phyloP scores from a whole-genome alignment of 805 yeast genomes.

The Starmerella stigmatis region DNA sequence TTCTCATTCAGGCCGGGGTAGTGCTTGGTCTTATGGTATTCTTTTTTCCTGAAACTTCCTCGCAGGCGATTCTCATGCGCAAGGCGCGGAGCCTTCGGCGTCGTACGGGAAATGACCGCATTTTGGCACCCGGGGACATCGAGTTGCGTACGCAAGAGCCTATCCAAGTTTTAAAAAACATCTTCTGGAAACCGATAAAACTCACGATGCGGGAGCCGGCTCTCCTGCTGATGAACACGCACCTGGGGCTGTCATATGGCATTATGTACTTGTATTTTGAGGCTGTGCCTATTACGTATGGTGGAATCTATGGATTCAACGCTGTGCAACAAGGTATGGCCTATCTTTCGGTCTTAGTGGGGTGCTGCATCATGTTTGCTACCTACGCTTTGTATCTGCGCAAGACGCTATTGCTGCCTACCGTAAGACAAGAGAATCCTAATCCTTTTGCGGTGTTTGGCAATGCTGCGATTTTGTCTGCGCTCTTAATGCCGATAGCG shows the following conservation, averaged over 20 bases:
- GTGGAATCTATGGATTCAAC: conserved; percentile 38
- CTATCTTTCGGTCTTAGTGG: conserved; percentile 40
- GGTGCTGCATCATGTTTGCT: conserved; percentile 34
- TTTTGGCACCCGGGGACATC: conserved; percentile 19
- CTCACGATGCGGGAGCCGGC: conserved; percentile 46
- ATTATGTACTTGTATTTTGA: conserved; percentile 49
- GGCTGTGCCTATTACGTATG: conserved; percentile 49
- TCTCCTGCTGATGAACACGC: conserved; percentile 41
- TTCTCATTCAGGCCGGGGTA: conserved; percentile 34
- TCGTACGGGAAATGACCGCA: conserved; percentile 28
- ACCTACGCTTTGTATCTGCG: conserved; percentile 12
- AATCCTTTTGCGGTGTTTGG: conserved; percentile 19
- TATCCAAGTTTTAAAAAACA: conserved; percentile 14
- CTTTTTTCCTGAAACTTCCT: conserved; percentile 42
- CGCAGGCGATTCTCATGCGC: conserved; percentile 37
- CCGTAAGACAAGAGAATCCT: not conserved
- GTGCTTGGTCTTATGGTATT: conserved; percentile 32
- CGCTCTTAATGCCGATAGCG: conserved; percentile 40
- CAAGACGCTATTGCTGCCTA: conserved; percentile 2
- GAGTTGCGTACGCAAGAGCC: conserved; percentile 4
- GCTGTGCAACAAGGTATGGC: conserved; percentile 40
- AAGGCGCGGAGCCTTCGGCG: conserved; percentile 41
- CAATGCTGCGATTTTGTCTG: conserved; percentile 33
- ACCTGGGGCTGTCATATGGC: conserved; percentile 45
- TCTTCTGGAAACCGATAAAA: conserved; percentile 34